Conservation (phyloP, 2,329 filamentous ascomycete genomes). For the Xylariaceae sp. region DNA sequence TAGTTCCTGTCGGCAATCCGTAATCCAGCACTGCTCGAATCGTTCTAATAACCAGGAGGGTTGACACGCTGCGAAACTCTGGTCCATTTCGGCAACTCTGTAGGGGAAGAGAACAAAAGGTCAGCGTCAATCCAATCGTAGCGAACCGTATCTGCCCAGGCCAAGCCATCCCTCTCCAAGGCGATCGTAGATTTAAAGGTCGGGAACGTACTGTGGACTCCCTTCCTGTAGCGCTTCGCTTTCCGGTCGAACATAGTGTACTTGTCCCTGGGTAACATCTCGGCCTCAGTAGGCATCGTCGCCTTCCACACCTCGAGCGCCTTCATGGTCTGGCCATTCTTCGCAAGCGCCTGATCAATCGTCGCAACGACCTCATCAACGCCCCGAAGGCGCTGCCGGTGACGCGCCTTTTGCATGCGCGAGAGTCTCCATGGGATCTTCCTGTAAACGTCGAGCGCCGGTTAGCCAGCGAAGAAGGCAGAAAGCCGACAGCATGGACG, state of each 20-base stretch:
- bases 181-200: not conserved
- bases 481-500: not conserved
- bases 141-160: not conserved
- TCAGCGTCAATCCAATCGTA: slow-evolving; percentile 2
- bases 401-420: slow-evolving; percentile 80
- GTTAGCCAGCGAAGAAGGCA: slow-evolving; percentile 8
- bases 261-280: slow-evolving; percentile 96
- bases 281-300: slow-evolving; percentile 91
- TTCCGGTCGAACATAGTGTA: slow-evolving; percentile 98
- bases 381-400: slow-evolving; percentile 73
- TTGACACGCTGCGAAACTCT: slow-evolving; percentile 90
- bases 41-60: slow-evolving; percentile 77
- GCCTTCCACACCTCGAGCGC: slow-evolving; percentile 84
- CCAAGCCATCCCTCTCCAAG: not conserved
- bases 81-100: slow-evolving; percentile 88
- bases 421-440: slow-evolving; percentile 98
- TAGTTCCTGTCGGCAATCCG: not conserved
- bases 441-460: slow-evolving; percentile 40
- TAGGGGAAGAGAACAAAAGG: slow-evolving; percentile 9
- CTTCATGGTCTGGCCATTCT: slow-evolving; percentile 66
- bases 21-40: not conserved
- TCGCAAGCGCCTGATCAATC: slow-evolving; percentile 70
- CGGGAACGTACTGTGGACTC: slow-evolving; percentile 81
- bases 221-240: slow-evolving; percentile 91
- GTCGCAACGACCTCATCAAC: slow-evolving; percentile 86